These are phyloP conservation scores for Saccharomycopsis sp. DNA, from an alignment of 805 yeast genomes.

Conservation along the genomic window DNA sequence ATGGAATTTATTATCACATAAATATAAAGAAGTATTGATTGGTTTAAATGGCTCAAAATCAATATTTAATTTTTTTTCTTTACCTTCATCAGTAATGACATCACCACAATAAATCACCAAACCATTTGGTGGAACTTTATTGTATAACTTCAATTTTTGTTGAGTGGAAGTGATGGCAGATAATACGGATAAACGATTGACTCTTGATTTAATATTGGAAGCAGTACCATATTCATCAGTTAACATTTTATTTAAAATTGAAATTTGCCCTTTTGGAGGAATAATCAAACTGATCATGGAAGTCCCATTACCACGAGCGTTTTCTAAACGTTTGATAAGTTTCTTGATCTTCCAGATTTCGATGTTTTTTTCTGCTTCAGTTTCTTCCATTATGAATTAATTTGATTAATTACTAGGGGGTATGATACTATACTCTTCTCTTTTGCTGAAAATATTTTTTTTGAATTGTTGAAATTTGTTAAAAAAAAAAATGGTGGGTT, in stretches of 20 bases:
- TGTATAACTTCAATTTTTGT: slow-evolving; percentile 87
- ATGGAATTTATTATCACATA: slow-evolving; percentile 97
- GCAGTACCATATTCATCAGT: slow-evolving; percentile 99
- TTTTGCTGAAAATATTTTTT: no score
- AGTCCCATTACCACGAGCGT: slow-evolving; percentile 97
- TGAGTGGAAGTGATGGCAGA: slow-evolving; percentile 98
- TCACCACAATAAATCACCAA: slow-evolving; percentile 98
- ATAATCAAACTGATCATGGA: slow-evolving; percentile 96
- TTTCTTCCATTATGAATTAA: slow-evolving; percentile 32
- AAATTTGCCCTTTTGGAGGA: slow-evolving; percentile 91
- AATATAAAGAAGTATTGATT: slow-evolving; percentile 88
- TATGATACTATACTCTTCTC: no score
- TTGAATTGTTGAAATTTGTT: no score
- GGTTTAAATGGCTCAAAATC: slow-evolving; percentile 99
- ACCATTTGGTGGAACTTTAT: slow-evolving; percentile 87
- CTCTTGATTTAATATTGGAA: slow-evolving; percentile 95
- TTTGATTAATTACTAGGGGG: no score
- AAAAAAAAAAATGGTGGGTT: no score
- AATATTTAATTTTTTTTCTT: slow-evolving; percentile 90
- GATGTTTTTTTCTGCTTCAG: slow-evolving; percentile 90
- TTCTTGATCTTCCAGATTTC: slow-evolving; percentile 99
- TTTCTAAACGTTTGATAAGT: slow-evolving; percentile 75
- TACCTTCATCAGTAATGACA: slow-evolving; percentile 93
- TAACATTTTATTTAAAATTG: slow-evolving; percentile 79
- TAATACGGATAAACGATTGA: slow-evolving; percentile 86